Percentiles rank a stretch among this genome's conserved stretches.
Conservation (phyloP, 164 flowering plant species). For the Vitis cinerea region DNA sequence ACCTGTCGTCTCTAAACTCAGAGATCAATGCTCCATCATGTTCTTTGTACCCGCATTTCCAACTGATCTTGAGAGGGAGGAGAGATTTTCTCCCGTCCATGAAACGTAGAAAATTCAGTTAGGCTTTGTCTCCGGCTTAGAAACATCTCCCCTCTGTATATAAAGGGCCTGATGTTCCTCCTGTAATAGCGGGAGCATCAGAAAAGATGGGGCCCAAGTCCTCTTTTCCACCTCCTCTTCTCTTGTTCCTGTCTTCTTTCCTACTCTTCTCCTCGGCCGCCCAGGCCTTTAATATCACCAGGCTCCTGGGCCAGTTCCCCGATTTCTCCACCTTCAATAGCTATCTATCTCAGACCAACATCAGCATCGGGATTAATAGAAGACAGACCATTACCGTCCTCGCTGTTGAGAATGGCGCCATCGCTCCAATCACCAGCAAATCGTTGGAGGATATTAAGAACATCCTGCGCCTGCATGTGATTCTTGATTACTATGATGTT, state of each 20-base stretch:
- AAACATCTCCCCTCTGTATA: neutral
- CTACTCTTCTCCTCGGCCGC: slow-evolving; percentile 24
- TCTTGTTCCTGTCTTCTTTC: slow-evolving; percentile 23
- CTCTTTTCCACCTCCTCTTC: slow-evolving; percentile 8
- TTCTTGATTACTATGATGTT: slow-evolving; percentile 64
- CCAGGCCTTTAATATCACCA: slow-evolving; percentile 60
- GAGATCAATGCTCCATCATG: no score
- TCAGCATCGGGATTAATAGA: slow-evolving; percentile 47
- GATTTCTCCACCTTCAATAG: slow-evolving; percentile 51
- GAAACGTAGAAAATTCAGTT: no score
- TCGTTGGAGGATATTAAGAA: slow-evolving; percentile 27
- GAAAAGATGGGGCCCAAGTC: slow-evolving; percentile 20
- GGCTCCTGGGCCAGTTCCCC: slow-evolving; percentile 35
- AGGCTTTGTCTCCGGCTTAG: no score
- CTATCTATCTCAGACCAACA: slow-evolving; percentile 43
- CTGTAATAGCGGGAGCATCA: neutral
- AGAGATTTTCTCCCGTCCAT: no score
- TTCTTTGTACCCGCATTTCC: no score
- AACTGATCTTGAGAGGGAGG: no score
- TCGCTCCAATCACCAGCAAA: slow-evolving; percentile 29
- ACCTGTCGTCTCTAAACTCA: no score
- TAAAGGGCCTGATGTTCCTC: neutral
- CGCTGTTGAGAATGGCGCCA: slow-evolving; percentile 38
- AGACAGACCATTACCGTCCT: slow-evolving; percentile 68
- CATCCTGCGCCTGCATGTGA: slow-evolving; percentile 53